phyloP scores from a whole-genome alignment of 179 eudicot genomes.

The Patellifolia procumbens region DNA sequence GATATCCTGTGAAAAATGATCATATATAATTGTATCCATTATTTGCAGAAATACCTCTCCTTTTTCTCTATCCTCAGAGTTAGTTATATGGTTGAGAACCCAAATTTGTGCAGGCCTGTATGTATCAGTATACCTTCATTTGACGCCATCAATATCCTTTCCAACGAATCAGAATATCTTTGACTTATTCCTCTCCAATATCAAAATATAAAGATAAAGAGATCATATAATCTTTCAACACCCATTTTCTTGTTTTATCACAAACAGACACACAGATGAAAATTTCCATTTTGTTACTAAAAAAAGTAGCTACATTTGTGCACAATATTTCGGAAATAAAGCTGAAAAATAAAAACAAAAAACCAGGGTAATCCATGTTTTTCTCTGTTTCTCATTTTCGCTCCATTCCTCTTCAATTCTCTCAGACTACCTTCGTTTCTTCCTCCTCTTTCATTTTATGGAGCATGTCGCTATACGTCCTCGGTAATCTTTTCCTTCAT shows the following conservation, averaged over 20 bases:
- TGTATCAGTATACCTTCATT: neutral
- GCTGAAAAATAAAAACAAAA: neutral
- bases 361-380: constrained; percentile 1
- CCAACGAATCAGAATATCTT: neutral
- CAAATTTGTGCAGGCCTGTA: constrained; percentile 7
- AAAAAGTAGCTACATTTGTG: constrained; percentile 17
- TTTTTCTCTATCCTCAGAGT: no score
- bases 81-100: no score
- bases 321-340: constrained; percentile 7
- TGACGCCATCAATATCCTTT: constrained; percentile 23
- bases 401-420: no score
- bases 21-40: no score
- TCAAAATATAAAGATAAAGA: no score
- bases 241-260: neutral
- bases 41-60: no score
- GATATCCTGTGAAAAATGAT: no score
- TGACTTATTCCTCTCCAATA: neutral
- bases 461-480: neutral
- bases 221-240: neutral
- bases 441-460: neutral
- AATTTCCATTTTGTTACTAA: neutral
- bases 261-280: neutral
- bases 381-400: no score
- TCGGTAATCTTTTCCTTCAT: neutral
- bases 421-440: neutral